These are phyloP conservation scores for Eugenia klotzschiana DNA, from an alignment of 441 rosid genomes.

Conservation along the genomic window DNA sequence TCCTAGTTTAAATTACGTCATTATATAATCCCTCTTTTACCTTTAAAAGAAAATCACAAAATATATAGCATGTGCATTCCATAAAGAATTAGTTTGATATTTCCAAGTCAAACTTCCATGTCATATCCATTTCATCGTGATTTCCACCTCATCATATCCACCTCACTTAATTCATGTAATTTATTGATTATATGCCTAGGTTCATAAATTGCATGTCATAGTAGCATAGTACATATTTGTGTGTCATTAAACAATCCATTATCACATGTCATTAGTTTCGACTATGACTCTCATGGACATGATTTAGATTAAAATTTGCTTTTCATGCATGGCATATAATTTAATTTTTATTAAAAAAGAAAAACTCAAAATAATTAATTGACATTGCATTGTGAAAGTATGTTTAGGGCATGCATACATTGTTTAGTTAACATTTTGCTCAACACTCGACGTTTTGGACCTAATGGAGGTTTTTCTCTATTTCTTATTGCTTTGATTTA, in stretches of 20 bases:
- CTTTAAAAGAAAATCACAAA: background rate
- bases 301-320: background rate
- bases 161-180: background rate
- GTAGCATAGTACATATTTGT: background rate
- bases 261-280: background rate
- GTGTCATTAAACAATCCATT: background rate
- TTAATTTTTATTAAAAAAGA: background rate
- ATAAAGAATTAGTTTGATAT: background rate
- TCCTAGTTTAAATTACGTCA: background rate
- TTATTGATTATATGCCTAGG: background rate
- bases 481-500: too few species aligned
- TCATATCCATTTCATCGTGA: background rate
- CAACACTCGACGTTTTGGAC: too few species aligned
- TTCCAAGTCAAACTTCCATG: background rate
- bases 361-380: background rate
- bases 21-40: background rate
- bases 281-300: too few species aligned
- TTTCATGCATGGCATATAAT: background rate
- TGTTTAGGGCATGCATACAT: background rate
- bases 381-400: background rate
- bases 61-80: background rate
- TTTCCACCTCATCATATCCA: background rate
- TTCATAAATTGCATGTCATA: background rate
- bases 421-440: too few species aligned
- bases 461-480: too few species aligned